Base-by-base conservation (phyloP, 1,139 yeast species). In the Pichia kudriavzevii region DNA sequence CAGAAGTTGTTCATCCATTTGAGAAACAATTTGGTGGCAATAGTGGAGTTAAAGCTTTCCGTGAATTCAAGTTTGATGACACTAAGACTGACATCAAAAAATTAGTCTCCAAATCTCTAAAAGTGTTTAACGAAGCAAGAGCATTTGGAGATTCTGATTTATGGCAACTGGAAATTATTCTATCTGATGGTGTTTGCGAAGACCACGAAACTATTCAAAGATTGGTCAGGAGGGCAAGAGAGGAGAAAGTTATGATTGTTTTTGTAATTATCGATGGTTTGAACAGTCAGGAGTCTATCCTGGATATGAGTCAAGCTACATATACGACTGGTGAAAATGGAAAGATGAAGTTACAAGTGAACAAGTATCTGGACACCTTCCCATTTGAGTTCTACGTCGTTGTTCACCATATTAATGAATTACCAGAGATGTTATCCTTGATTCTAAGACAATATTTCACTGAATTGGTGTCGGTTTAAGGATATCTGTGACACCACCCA, bases 311-410 rank as follows among this genome's bases (percentile, higher is more conserved):
- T 41, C 96, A 91, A 62, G 98, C 88, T 23, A 75, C 70, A 40
- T 93, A 88, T 52, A 67, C 72, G 13, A 76, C 83, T 24, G 80
- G 77, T 45, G 67, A 61, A n/a, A 66, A 67, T 34, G 96, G 96
- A 3, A 72, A 72, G 38, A 69, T 76, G 74, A 72, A 72, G 30
- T 64, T 93, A 45, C 72, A 80, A 55, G 93, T 93, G 42, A 80
- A 76, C 42, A 81, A 79, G 50, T 93, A 93, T 51, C 69, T 93
- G 60, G 96, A 91, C 49, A 74, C 83, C 18, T 93, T 93, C 75
- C 97, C 98, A 48, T 93, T 93, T 60, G 97, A 93, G 54, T 91
- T 82, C 57, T 93, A 88, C 52, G 95, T 91, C 41, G 91, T 93
- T 48, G 96, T 93, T 25, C 78, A 84, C 50, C 79, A 91, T 53